These are phyloP conservation scores for Amanita muscaria DNA, from an alignment of 768 basidiomycete species.

Conservation along the genomic window DNA sequence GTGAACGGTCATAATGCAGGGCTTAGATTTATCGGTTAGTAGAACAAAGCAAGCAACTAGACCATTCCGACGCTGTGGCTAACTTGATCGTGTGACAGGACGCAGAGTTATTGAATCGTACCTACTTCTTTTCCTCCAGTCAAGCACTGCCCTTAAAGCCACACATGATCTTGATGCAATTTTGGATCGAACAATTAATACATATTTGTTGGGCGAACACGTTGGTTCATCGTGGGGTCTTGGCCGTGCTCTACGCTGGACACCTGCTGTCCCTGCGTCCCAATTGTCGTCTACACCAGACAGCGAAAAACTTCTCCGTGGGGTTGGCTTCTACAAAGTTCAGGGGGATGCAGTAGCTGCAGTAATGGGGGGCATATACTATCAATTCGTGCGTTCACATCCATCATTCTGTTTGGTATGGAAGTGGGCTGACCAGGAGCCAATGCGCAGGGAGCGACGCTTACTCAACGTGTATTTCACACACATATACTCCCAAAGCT, in stretches of 20 bases:
- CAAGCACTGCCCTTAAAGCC: constrained; percentile 36
- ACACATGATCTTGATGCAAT: constrained; percentile 53
- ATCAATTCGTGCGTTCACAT: constrained; percentile 63
- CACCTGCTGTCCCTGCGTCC: constrained; percentile 41
- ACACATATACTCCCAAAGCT: constrained; percentile 39
- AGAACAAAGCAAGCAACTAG: constrained; percentile 5
- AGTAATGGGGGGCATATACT: constrained; percentile 66
- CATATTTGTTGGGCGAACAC: constrained; percentile 64
- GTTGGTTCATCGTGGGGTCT: constrained; percentile 72
- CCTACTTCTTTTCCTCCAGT: constrained; percentile 61
- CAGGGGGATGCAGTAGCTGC: constrained; percentile 72
- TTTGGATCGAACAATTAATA: constrained; percentile 48
- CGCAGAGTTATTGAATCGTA: constrained; percentile 73
- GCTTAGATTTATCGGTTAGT: constrained; percentile 64
- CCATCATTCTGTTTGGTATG: neutral
- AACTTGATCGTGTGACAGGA: constrained; percentile 31
- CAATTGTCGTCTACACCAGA: constrained; percentile 22
- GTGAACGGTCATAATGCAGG: constrained; percentile 64
- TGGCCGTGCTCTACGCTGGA: constrained; percentile 68
- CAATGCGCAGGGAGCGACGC: constrained; percentile 41
- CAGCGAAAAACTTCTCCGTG: constrained; percentile 30
- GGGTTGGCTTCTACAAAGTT: constrained; percentile 68
- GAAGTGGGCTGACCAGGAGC: too few species aligned
- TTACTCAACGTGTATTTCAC: constrained; percentile 43
- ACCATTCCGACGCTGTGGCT: neutral